Evolutionary conservation across 2,329 filamentous ascomycete genomes (phyloP).

Genomic region (Chaetomiaceae sp.): DNA sequence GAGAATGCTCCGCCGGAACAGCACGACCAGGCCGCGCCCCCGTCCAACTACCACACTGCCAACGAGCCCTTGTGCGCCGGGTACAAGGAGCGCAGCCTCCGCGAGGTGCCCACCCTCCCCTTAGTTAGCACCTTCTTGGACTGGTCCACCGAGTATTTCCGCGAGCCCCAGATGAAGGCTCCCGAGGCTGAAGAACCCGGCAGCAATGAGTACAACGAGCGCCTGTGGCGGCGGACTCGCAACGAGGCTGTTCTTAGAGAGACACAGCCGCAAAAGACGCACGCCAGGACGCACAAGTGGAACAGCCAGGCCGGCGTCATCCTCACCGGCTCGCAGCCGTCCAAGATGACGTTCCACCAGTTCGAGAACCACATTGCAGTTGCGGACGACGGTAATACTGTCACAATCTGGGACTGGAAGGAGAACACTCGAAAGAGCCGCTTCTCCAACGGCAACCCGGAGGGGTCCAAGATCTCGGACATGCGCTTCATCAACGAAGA

Average conservation of each 20-base stretch:
- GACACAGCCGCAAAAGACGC: constrained; percentile 88
- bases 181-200: constrained; percentile 95
- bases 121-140: constrained; percentile 81
- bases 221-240: constrained; percentile 84
- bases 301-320: constrained; percentile 77
- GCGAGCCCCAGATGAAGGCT: constrained; percentile 96
- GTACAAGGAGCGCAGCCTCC: constrained; percentile 60
- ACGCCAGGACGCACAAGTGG: constrained; percentile 82
- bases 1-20: constrained; percentile 63
- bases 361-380: constrained; percentile 95
- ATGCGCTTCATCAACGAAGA: constrained; percentile 98
- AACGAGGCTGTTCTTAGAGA: constrained; percentile 91
- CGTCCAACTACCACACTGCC: constrained; percentile 70
- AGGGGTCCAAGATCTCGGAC: constrained; percentile 87
- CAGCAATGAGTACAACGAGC: constrained; percentile 91
- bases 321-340: constrained; percentile 83
- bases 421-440: constrained; percentile 67
- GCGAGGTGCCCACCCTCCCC: constrained; percentile 62
- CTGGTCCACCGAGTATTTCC: constrained; percentile 97
- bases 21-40: constrained; percentile 61
- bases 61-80: constrained; percentile 75
- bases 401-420: constrained; percentile 93
- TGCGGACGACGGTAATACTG: constrained; percentile 85
- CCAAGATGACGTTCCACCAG: constrained; percentile 94
- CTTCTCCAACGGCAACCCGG: constrained; percentile 92